A percentile compares a stretch with the other conserved stretches of the same genome.
Conservation (phyloP, 441 rosid genomes). For the Pelargonium exstipulatum region DNA sequence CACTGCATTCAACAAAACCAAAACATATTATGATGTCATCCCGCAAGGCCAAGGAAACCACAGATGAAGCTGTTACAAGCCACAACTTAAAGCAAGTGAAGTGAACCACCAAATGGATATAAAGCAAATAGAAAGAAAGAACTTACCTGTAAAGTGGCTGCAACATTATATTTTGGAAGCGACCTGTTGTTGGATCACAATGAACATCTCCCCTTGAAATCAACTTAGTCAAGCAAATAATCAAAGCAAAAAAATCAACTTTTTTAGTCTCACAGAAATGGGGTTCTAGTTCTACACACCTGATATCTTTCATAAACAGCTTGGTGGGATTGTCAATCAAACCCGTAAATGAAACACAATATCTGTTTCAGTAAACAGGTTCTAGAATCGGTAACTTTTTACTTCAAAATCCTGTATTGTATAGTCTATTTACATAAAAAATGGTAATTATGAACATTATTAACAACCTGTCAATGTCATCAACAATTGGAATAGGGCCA, state of each 20-base stretch:
- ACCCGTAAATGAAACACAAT: conserved; percentile 48
- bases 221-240: conserved; percentile 6
- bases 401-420: background rate
- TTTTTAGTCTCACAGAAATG: too few relatives aligned
- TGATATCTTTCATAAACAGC: conserved; percentile 62
- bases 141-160: conserved; percentile 78
- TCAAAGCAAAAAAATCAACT: background rate
- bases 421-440: background rate
- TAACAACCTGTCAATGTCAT: conserved; percentile 54
- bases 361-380: conserved; percentile 39
- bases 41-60: too few relatives aligned
- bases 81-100: background rate
- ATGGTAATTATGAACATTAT: background rate
- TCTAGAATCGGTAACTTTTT: conserved; percentile 10
- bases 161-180: conserved; percentile 71
- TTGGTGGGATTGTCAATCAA: conserved; percentile 47
- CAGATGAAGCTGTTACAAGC: background rate
- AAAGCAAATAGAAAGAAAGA: background rate
- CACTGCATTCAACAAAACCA: conserved; percentile 43
- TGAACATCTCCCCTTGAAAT: conserved; percentile 10
- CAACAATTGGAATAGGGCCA: conserved; percentile 80
- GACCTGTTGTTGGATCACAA: conserved; percentile 37
- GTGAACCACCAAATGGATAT: background rate
- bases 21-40: conserved; percentile 11
- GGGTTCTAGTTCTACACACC: conserved; percentile 28